Evolutionary conservation across 495 filamentous ascomycete species (phyloP).

Genomic region (Aspergillus ostianus): DNA sequence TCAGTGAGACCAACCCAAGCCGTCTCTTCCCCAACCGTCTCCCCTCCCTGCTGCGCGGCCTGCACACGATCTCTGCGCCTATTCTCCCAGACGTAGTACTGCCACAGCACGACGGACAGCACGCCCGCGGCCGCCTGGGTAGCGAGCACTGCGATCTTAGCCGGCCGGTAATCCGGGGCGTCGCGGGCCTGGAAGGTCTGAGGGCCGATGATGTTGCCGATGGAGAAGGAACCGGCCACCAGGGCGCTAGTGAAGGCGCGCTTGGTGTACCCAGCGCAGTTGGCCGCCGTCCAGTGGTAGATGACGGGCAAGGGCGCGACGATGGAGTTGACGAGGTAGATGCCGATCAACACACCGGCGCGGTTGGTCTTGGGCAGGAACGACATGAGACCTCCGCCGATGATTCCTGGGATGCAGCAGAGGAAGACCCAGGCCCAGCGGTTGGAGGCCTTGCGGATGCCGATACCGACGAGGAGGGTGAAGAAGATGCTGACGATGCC

Average conservation of each 20-base stretch:
- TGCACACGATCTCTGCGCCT: constrained; percentile 18
- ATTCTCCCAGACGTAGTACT: constrained; percentile 38
- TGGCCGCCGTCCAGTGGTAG: constrained; percentile 45
- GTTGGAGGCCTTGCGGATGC: constrained; percentile 36
- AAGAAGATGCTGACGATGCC: constrained; percentile 55
- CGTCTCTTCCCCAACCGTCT: constrained; percentile 17
- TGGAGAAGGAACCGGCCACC: constrained; percentile 45
- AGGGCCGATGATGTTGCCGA: constrained; percentile 59
- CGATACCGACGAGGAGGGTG: constrained; percentile 50
- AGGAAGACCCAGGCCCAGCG: constrained; percentile 47
- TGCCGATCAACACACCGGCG: constrained; percentile 55
- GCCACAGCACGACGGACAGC: constrained; percentile 34
- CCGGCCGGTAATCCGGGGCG: constrained; percentile 50
- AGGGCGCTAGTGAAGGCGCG: constrained; percentile 35
- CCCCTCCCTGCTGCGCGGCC: constrained; percentile 18
- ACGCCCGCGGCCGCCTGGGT: constrained; percentile 43
- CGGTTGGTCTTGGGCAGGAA: constrained; percentile 45
- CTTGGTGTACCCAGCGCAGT: constrained; percentile 45
- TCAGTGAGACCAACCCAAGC: constrained; percentile 3
- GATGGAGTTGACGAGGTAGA: constrained; percentile 58
- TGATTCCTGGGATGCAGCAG: constrained; percentile 38
- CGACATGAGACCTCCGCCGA: constrained; percentile 59
- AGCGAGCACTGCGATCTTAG: constrained; percentile 58
- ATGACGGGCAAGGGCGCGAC: constrained; percentile 38
- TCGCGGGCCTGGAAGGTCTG: constrained; percentile 54